Evolutionary conservation across 2,329 filamentous ascomycete genomes (phyloP), one percentile per base, ranked within the genome.

Genomic region (Fusarium buxicola): DNA sequence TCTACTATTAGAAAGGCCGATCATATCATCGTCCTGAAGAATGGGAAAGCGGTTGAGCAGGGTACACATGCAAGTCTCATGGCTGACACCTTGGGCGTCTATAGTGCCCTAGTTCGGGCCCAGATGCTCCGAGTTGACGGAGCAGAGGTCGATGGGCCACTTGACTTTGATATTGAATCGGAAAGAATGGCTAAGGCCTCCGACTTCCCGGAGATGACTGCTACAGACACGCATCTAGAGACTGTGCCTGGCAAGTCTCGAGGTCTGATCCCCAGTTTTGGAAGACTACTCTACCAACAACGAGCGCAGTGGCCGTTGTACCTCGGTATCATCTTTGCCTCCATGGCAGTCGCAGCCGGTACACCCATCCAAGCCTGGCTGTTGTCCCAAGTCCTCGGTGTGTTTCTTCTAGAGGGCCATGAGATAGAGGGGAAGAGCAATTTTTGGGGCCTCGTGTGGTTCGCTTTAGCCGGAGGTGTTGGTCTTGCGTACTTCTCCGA

Each of bases 21-120:
- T 59, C 83, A 85, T 50, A 91, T 91, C 43, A 77, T 91, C 4
- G 88, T 91, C 3, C 77, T 91, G 63, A 78, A 84, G 5, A 79
- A 84, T 38, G 89, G 89, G 0, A 74, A 76, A 28, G 80, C 88
- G 2, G 78, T 88, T 3, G 88, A 91, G 71, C 76, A 87, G 66
- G 89, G 88, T 0, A 85, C 80, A 0, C 88, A 91, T 51, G 76
- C 83, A 2, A 80, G 84, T 18, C 79, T 91, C 1, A 76, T 91
- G 34, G 72, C 73, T 13, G 74, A 75, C 76, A 84, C 15, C 85
- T 52, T 51, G 0, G 61, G 72, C 2, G 62, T 69, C 1, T 74
- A 74, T 27, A 62, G 58, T 2, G 50, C 46, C 5, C 27, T 74
- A 8, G 70, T 72, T 6, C 55, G 50, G 6, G 72, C 72, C 7